These are phyloP conservation scores for Nothomitra cinnamomea DNA, from an alignment of 2,329 filamentous ascomycete species.

Conservation along the genomic window DNA sequence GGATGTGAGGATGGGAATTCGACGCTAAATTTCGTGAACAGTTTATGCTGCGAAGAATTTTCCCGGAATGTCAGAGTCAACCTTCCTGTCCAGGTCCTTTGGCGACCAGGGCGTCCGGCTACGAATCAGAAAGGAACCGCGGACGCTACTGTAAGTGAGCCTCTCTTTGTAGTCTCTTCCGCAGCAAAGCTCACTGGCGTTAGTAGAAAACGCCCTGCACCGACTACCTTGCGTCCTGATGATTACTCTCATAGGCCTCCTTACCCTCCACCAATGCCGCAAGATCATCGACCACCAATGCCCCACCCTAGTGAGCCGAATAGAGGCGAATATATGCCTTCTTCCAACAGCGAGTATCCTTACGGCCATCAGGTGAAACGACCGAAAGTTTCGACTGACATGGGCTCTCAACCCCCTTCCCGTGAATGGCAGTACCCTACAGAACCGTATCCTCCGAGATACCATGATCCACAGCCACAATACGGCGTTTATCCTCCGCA, in stretches of 20 bases:
- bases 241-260: conserved; percentile 4
- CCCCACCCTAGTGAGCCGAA: background rate
- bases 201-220: conserved; percentile 5
- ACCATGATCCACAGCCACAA: background rate
- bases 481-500: background rate
- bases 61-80: conserved; percentile 66
- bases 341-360: background rate
- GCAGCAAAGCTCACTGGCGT: background rate
- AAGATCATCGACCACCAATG: background rate
- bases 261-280: background rate
- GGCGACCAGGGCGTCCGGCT: conserved; percentile 76
- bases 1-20: too few relatives aligned
- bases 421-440: background rate
- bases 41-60: conserved; percentile 47
- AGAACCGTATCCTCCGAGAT: background rate
- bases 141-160: conserved; percentile 23
- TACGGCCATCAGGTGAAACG: conserved; percentile 2
- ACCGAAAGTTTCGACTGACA: background rate
- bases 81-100: conserved; percentile 63
- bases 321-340: background rate
- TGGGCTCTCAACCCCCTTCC: background rate
- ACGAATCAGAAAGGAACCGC: conserved; percentile 66
- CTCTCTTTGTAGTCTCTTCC: background rate
- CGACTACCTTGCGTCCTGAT: conserved; percentile 4
- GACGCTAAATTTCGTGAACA: conserved; percentile 9